phyloP scores from a whole-genome alignment of 495 filamentous ascomycete species.

The Evansstolkia leycettana region DNA sequence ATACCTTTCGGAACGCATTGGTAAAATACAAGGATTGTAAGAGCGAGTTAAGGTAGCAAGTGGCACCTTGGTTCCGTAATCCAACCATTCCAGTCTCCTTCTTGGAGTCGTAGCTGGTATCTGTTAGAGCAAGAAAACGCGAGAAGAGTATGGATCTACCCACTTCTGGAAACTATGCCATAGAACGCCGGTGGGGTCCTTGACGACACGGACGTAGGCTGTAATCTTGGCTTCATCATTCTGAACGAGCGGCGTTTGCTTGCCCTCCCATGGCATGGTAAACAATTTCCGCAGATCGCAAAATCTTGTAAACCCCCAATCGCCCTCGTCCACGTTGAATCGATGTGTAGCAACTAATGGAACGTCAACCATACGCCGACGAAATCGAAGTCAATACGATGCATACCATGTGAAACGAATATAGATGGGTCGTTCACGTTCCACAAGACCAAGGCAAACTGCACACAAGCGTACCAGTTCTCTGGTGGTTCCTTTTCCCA shows the following conservation, averaged over 20 bases:
- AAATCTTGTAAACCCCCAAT: conserved; percentile 97
- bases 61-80: conserved; percentile 93
- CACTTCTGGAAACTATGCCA: conserved; percentile 97
- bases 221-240: conserved; percentile 78
- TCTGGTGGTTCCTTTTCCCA: conserved; percentile 63
- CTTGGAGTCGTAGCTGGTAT: conserved; percentile 81
- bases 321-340: conserved; percentile 91
- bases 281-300: conserved; percentile 77
- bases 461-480: conserved; percentile 91
- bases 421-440: conserved; percentile 82
- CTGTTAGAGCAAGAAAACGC: conserved; percentile 9
- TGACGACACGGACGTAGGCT: conserved; percentile 85
- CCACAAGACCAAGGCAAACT: conserved; percentile 88
- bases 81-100: conserved; percentile 97
- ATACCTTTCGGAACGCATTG: conserved; percentile 87
- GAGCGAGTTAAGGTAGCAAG: conserved; percentile 96
- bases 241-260: conserved; percentile 68
- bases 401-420: conserved; percentile 50
- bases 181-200: conserved; percentile 95
- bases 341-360: conserved; percentile 61
- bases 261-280: conserved; percentile 52
- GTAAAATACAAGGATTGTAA: conserved; percentile 96
- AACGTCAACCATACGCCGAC: conserved; percentile 9
- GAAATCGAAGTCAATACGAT: conserved; percentile 2
- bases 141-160: conserved; percentile 7